Base-by-base conservation (phyloP, 352 stramenopile genomes). In the Pythium coloratum region DNA sequence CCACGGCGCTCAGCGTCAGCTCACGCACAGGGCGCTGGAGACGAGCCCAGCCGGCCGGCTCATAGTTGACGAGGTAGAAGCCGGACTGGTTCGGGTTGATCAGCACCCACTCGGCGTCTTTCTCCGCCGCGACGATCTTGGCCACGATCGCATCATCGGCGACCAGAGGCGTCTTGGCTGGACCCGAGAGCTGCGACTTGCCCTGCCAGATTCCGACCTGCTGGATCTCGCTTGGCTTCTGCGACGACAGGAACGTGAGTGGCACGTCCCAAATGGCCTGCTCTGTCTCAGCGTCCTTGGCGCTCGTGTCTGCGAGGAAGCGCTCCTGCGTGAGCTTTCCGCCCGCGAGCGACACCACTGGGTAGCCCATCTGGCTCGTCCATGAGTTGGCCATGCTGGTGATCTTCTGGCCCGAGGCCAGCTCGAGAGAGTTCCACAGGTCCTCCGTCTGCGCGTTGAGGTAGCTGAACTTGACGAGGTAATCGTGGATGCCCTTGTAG, bases 31-130 rank as follows among this genome's bases (percentile, higher is more conserved):
- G 74, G 78, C 77, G 72, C 56, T 88, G 76, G 16, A 98, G 81
- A n/a, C 79, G 77, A 16, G 81, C 73, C 76, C 97, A 95, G 73
- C 96, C 95, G 59, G 85, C 75, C 2, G 81, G 66, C 0, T 89
- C 90, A 72, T 98, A 98, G 55, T 97, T 95, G 20, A 99, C 95
- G 28, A 98, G 82, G 82, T 98, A 98, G 47, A 97, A 97, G 1
- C 96, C 95, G 63, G 97, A 89, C 70, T 99, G 97, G 55, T 90
- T 86, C 8, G 92, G 88, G 79, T 99, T 99, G 33, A 99, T 72
- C 73, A 99, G 98, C 55, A 99, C 82, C 93, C 94, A 99, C 42
- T 77, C 82, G 16, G 68, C 77, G 6, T 78, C 72, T 18, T 62
- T 66, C 10, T 33, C 50, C 16, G 42, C 13, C 13, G 66, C 44